Conservation (phyloP, 257 asterid species). For the Craterostigma plantagineum region DNA sequence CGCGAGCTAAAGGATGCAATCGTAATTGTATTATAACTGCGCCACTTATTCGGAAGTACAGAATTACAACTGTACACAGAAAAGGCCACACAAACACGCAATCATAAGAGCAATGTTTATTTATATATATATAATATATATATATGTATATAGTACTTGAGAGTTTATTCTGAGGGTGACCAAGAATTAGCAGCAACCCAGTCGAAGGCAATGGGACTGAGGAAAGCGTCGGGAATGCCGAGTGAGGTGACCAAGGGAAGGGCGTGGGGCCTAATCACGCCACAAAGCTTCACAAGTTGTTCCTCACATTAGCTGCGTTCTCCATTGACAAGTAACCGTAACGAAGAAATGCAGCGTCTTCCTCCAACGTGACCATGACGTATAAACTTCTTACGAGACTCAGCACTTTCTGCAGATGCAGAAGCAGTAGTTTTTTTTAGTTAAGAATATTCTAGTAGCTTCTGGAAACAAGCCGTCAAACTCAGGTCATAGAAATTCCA, state of each 20-base stretch:
- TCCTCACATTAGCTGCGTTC: constrained; percentile 56
- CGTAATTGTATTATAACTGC: too few species aligned
- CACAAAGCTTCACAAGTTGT: constrained; percentile 58
- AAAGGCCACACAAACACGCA: too few species aligned
- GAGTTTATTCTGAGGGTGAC: constrained; percentile 11
- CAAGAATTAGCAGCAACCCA: constrained; percentile 87
- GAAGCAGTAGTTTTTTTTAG: too few species aligned
- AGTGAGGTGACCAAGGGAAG: constrained; percentile 60
- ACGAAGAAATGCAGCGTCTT: constrained; percentile 75
- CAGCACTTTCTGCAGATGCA: constrained; percentile 55
- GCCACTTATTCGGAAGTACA: too few species aligned
- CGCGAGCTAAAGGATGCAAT: too few species aligned
- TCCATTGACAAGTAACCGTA: constrained; percentile 51
- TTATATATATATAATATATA: too few species aligned
- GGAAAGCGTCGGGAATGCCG: constrained; percentile 88
- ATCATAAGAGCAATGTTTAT: too few species aligned
- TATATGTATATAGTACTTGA: background rate
- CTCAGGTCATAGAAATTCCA: background rate
- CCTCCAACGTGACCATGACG: constrained; percentile 51
- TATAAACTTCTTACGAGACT: constrained; percentile 62
- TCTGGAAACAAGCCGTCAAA: background rate
- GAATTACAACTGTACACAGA: too few species aligned
- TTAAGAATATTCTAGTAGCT: background rate
- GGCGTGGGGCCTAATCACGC: constrained; percentile 71
- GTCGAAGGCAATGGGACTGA: constrained; percentile 75